Conservation (phyloP, 2,329 filamentous ascomycete species). For the Dactylellina leptospora region DNA sequence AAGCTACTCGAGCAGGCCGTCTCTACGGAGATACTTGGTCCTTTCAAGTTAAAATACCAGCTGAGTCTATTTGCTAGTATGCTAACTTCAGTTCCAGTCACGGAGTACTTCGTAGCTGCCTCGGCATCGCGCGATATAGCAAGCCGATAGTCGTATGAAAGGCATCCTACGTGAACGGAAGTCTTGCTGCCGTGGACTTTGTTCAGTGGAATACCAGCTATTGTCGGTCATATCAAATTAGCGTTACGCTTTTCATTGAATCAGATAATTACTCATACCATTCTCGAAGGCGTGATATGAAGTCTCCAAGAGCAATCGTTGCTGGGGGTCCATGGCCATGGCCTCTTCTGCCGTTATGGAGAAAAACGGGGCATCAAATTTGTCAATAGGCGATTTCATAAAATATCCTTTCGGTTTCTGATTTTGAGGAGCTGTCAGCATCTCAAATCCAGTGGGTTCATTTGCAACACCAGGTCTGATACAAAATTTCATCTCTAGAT, state of each 20-base stretch:
- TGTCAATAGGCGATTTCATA: slow-evolving; percentile 74
- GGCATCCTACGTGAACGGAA: slow-evolving; percentile 29
- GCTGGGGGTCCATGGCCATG: slow-evolving; percentile 79
- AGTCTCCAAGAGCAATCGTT: slow-evolving; percentile 78
- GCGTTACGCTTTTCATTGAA: background rate
- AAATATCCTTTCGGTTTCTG: slow-evolving; percentile 53
- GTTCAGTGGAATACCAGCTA: slow-evolving; percentile 53
- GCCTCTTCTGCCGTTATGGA: slow-evolving; percentile 87
- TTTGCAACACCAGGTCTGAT: too few relatives aligned
- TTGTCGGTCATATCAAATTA: background rate
- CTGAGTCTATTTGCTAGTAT: slow-evolving; percentile 64
- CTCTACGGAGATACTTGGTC: slow-evolving; percentile 61
- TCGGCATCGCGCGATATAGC: slow-evolving; percentile 59
- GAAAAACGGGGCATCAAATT: slow-evolving; percentile 84
- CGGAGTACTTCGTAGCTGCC: slow-evolving; percentile 58
- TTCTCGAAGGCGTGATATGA: slow-evolving; percentile 85
- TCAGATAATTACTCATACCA: slow-evolving; percentile 66
- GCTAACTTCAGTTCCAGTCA: slow-evolving; percentile 60
- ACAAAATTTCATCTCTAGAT: too few relatives aligned
- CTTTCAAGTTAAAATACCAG: slow-evolving; percentile 61
- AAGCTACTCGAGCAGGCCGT: slow-evolving; percentile 69
- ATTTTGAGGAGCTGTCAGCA: too few relatives aligned
- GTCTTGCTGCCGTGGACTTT: slow-evolving; percentile 52
- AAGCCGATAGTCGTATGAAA: slow-evolving; percentile 31
- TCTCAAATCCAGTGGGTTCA: too few relatives aligned